Evolutionary conservation across 352 stramenopile species (phyloP).

Genomic region (Phytophthora syringae): DNA sequence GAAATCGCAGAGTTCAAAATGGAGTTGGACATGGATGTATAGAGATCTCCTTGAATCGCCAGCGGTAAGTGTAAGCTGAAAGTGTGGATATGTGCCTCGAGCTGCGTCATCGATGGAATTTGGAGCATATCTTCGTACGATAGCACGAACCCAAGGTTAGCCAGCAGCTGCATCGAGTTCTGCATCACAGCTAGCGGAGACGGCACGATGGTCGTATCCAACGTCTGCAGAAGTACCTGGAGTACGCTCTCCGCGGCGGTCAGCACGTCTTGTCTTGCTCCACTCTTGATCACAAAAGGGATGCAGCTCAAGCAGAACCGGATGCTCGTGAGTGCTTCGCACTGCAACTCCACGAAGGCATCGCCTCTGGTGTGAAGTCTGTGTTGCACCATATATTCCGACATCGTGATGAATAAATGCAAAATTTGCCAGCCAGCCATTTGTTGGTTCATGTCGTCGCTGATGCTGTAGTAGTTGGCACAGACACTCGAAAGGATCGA

Average conservation of each 20-base stretch:
- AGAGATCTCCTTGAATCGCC: conserved; percentile 77
- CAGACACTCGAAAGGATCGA: conserved; percentile 69
- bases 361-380: conserved; percentile 62
- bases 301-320: conserved; percentile 66
- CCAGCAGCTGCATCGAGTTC: conserved; percentile 71
- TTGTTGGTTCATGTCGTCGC: conserved; percentile 57
- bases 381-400: conserved; percentile 68
- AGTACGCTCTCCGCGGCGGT: conserved; percentile 58
- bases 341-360: conserved; percentile 64
- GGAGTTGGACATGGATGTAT: conserved; percentile 82
- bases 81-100: conserved; percentile 73
- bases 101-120: conserved; percentile 72
- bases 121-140: conserved; percentile 73
- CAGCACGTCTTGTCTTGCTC: conserved; percentile 58
- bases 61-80: conserved; percentile 78
- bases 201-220: conserved; percentile 72
- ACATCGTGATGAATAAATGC: conserved; percentile 65
- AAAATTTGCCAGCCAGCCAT: conserved; percentile 74
- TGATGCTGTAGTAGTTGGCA: conserved; percentile 65
- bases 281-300: conserved; percentile 63
- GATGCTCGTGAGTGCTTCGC: conserved; percentile 69
- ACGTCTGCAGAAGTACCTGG: conserved; percentile 58
- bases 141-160: conserved; percentile 66
- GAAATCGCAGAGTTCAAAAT: conserved; percentile 82
- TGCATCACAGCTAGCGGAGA: conserved; percentile 69